phyloP scores from a whole-genome alignment of 768 basidiomycete species.

The Suillus fuscotomentosus region DNA sequence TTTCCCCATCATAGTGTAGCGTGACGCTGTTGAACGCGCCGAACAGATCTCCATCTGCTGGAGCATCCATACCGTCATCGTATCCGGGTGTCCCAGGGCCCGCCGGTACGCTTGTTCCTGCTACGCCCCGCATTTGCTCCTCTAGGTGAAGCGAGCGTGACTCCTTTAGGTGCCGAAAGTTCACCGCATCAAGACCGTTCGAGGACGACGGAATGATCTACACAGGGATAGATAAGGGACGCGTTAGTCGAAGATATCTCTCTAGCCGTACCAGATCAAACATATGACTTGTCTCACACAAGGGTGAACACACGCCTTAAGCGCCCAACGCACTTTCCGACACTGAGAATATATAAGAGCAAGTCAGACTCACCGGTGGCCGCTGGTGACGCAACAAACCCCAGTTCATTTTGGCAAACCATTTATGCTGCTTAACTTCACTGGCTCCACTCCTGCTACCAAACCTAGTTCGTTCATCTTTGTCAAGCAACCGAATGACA shows the following conservation, averaged over 20 bases:
- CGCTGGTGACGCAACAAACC: conserved; percentile 88
- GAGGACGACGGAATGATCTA: conserved; percentile 79
- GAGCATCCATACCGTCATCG: conserved; percentile 44
- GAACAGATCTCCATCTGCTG: conserved; percentile 67
- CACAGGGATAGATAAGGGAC: conserved; percentile 22
- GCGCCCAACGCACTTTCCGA: neutral
- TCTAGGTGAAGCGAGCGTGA: conserved; percentile 90
- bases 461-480: conserved; percentile 83
- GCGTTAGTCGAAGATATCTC: conserved; percentile 15
- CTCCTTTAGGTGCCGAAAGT: conserved; percentile 90
- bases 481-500: conserved; percentile 84
- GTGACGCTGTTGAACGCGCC: conserved; percentile 90
- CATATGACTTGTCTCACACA: conserved; percentile 12
- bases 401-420: conserved; percentile 98
- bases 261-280: conserved; percentile 8
- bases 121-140: conserved; percentile 46
- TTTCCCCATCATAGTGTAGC: conserved; percentile 77
- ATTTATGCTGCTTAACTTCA: conserved; percentile 98
- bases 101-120: conserved; percentile 27
- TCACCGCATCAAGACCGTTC: conserved; percentile 79
- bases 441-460: conserved; percentile 95
- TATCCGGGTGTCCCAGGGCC: conserved; percentile 39
- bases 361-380: conserved; percentile 72
- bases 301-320: conserved; percentile 2
- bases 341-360: neutral